These are phyloP conservation scores for Tephrocybe sp. DNA, from an alignment of 768 basidiomycete genomes.

Conservation along the genomic window DNA sequence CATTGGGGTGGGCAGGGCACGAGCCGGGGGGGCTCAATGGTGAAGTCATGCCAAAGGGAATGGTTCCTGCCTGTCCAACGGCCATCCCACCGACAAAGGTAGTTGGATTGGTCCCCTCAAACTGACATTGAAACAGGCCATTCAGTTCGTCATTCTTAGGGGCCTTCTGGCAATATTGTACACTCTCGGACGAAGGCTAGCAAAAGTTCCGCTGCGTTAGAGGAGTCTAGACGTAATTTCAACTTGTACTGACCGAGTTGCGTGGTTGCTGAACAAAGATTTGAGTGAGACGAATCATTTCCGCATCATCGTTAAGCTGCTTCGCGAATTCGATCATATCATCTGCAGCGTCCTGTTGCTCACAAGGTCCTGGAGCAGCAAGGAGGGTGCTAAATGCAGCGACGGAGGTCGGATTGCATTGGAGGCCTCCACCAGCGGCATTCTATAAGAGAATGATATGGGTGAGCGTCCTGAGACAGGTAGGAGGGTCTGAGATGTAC, in stretches of 20 bases:
- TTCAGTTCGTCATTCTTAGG: conserved; percentile 52
- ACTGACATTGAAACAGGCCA: conserved; percentile 62
- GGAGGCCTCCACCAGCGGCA: conserved; percentile 52
- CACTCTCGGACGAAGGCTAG: conserved; percentile 41
- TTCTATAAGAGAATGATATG: conserved; percentile 29
- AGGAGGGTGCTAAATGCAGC: conserved; percentile 59
- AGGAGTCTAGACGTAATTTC: neutral
- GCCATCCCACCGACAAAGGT: conserved; percentile 44
- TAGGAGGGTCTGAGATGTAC: conserved; percentile 28
- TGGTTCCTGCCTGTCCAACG: conserved; percentile 48
- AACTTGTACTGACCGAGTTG: conserved; percentile 40
- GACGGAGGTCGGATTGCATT: conserved; percentile 59
- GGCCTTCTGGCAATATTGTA: conserved; percentile 55
- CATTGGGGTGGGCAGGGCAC: conserved; percentile 47
- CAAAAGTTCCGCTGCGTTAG: neutral
- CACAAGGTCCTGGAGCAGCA: conserved; percentile 53
- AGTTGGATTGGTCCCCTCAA: conserved; percentile 41
- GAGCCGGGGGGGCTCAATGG: conserved; percentile 46
- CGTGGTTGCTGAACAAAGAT: conserved; percentile 59
- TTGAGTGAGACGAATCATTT: conserved; percentile 52
- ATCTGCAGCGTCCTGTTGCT: conserved; percentile 58
- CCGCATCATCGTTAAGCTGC: conserved; percentile 40
- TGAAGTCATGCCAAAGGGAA: conserved; percentile 46
- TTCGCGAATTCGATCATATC: conserved; percentile 47
- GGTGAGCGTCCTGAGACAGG: neutral